A percentile compares a stretch with the other conserved stretches of the same genome.
phyloP scores from a whole-genome alignment of 768 basidiomycete genomes.

The Hygrocybe punicea region DNA sequence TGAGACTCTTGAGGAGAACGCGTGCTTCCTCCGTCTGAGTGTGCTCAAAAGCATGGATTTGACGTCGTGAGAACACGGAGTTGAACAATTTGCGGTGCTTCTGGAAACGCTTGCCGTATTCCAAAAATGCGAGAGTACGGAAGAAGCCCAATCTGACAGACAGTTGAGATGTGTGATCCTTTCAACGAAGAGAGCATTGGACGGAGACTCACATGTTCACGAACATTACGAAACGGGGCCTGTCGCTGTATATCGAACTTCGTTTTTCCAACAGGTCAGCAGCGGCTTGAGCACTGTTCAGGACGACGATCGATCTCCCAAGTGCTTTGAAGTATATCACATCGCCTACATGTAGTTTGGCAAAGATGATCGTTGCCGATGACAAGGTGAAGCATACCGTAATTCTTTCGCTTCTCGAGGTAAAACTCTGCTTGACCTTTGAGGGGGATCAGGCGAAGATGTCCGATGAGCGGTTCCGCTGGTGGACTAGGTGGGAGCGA shows the following conservation, averaged over 20 bases:
- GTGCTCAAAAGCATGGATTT: too few species aligned
- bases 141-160: constrained; percentile 2
- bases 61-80: too few species aligned
- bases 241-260: constrained; percentile 29
- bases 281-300: constrained; percentile 28
- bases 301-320: constrained; percentile 25
- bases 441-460: too few species aligned
- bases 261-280: constrained; percentile 33
- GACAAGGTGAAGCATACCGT: too few species aligned
- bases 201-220: neutral
- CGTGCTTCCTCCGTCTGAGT: too few species aligned
- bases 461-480: too few species aligned
- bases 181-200: neutral
- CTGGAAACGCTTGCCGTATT: constrained; percentile 7
- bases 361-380: neutral
- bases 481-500: too few species aligned
- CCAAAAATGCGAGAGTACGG: constrained; percentile 1
- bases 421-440: too few species aligned
- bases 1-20: constrained; percentile 21
- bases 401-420: too few species aligned
- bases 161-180: neutral
- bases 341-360: constrained; percentile 1
- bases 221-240: constrained; percentile 14
- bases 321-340: constrained; percentile 9
- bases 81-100: neutral